Percentiles rank a stretch among this genome's conserved stretches.
These are phyloP conservation scores for Tagetes erecta DNA, from an alignment of 129 eudicot species.

Conservation along the genomic window DNA sequence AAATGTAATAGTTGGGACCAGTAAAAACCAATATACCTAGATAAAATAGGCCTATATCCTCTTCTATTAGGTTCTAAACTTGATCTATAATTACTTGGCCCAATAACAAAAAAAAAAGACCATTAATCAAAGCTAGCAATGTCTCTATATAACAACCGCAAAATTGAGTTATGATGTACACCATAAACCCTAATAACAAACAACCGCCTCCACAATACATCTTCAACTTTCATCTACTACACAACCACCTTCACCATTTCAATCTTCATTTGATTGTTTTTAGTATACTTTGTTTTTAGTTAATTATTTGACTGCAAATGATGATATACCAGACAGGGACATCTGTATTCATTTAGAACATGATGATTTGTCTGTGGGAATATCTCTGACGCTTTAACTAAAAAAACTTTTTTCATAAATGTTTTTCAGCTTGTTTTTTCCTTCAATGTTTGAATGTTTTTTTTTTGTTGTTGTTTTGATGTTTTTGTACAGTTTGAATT, in stretches of 20 bases:
- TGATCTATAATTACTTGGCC: background rate
- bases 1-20: too few relatives aligned
- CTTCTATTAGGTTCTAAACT: background rate
- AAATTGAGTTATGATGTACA: too few relatives aligned
- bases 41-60: background rate
- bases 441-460: too few relatives aligned
- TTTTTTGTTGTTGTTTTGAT: too few relatives aligned
- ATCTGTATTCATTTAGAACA: conserved; percentile 18
- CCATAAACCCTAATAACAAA: conserved; percentile 1
- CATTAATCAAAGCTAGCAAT: background rate
- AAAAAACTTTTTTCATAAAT: too few relatives aligned
- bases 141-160: background rate
- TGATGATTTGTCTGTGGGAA: conserved; percentile 34
- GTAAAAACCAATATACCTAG: too few relatives aligned
- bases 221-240: too few relatives aligned
- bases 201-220: too few relatives aligned
- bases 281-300: background rate
- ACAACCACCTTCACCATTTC: too few relatives aligned
- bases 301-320: background rate
- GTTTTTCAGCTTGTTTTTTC: too few relatives aligned
- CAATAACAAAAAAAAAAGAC: background rate
- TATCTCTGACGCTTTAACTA: conserved; percentile 16
- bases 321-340: conserved; percentile 29
- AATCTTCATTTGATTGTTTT: background rate
- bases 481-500: background rate